phyloP scores from a whole-genome alignment of 768 basidiomycete species.

The Phlebiopsis flavidoalba region DNA sequence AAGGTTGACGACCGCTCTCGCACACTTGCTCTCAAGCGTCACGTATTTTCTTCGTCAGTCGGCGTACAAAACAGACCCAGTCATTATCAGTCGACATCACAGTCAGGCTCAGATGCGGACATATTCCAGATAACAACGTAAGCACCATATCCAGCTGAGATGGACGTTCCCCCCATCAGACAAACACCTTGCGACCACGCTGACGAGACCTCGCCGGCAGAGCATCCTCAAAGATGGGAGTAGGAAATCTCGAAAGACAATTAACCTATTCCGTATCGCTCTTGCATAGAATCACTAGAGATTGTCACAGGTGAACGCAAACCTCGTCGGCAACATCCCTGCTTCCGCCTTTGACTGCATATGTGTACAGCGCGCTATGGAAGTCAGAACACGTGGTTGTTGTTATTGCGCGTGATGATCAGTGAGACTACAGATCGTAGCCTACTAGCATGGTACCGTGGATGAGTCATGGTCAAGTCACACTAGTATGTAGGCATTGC shows the following conservation, averaged over 20 bases:
- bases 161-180: slow-evolving; percentile 51
- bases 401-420: slow-evolving; percentile 63
- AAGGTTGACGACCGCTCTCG: slow-evolving; percentile 37
- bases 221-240: slow-evolving; percentile 72
- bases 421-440: slow-evolving; percentile 67
- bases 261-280: slow-evolving; percentile 61
- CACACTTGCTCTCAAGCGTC: slow-evolving; percentile 46
- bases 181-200: slow-evolving; percentile 56
- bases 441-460: slow-evolving; percentile 57
- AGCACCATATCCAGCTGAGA: slow-evolving; percentile 37
- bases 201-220: slow-evolving; percentile 58
- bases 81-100: slow-evolving; percentile 28
- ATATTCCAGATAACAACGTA: slow-evolving; percentile 17
- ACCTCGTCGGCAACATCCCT: neutral
- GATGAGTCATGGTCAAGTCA: slow-evolving; percentile 59
- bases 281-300: slow-evolving; percentile 65
- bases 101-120: slow-evolving; percentile 10
- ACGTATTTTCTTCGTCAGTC: slow-evolving; percentile 53
- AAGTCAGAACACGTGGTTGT: slow-evolving; percentile 64
- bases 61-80: slow-evolving; percentile 55
- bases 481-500: slow-evolving; percentile 50
- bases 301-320: slow-evolving; percentile 54
- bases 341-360: neutral
- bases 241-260: slow-evolving; percentile 72
- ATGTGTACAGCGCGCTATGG: slow-evolving; percentile 52